Percentiles rank a stretch among this genome's conserved stretches.
These are phyloP conservation scores for Triangularia verruculosa DNA, from an alignment of 2,329 filamentous ascomycete species.

Conservation along the genomic window DNA sequence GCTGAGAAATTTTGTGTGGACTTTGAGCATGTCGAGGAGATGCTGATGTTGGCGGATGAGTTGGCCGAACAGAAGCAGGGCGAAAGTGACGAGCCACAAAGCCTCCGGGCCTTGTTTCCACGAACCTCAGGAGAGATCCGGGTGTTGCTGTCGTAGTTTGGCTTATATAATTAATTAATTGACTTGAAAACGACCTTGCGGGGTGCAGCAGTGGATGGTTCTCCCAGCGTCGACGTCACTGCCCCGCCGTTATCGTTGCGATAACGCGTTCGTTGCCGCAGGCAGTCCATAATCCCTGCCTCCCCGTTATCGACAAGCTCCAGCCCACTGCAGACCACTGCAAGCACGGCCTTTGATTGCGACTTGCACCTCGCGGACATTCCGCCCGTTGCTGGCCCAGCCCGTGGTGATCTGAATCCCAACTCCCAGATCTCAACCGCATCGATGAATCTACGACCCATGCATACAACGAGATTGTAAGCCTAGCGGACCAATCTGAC, in stretches of 20 bases:
- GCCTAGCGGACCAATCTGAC: not conserved
- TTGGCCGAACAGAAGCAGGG: conserved; percentile 28
- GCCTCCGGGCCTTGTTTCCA: conserved; percentile 49
- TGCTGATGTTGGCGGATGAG: conserved; percentile 45
- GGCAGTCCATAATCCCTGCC: conserved; percentile 3
- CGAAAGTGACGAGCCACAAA: conserved; percentile 29
- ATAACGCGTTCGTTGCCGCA: not conserved
- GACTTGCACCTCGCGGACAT: conserved; percentile 2
- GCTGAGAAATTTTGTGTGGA: conserved; percentile 80
- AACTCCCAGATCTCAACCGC: not conserved
- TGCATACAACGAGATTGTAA: not conserved
- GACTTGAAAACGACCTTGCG: not conserved
- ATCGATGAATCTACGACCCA: not conserved
- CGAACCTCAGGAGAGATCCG: conserved; percentile 59
- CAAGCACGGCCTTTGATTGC: conserved; percentile 3
- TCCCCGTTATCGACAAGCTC: not conserved
- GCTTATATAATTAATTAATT: too few relatives aligned
- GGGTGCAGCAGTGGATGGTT: not conserved
- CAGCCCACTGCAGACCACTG: conserved; percentile 5
- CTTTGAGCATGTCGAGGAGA: conserved; percentile 63
- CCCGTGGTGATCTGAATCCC: not conserved
- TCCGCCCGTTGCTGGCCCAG: not conserved
- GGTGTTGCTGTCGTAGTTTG: conserved; percentile 51
- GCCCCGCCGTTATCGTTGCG: not conserved
- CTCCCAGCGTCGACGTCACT: conserved; percentile 4